These are phyloP conservation scores for Colletotrichum tropicale DNA, from an alignment of 2,329 filamentous ascomycete genomes.

Conservation along the genomic window DNA sequence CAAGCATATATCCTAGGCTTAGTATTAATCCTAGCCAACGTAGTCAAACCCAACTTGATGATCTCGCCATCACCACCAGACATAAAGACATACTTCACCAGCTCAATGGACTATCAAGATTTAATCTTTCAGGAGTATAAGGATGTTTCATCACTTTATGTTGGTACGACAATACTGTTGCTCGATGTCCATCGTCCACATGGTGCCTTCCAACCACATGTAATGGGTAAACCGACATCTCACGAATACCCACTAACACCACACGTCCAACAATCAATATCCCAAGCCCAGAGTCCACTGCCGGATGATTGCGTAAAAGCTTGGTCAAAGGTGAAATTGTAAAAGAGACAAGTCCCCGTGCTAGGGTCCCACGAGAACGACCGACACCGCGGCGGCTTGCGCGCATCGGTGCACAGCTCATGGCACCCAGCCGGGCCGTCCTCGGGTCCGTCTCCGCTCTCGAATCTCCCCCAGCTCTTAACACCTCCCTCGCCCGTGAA, in stretches of 20 bases:
- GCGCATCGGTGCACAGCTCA: neutral
- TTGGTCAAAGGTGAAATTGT: neutral
- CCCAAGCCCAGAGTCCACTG: neutral
- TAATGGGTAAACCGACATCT: too few species aligned
- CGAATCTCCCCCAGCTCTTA: neutral
- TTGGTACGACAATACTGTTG: too few species aligned
- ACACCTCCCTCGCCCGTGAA: neutral
- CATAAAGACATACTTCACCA: too few species aligned
- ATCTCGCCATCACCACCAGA: too few species aligned
- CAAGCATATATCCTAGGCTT: too few species aligned
- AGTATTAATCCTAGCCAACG: too few species aligned
- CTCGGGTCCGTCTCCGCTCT: neutral
- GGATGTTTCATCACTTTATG: too few species aligned
- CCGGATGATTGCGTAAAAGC: neutral
- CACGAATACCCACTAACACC: neutral
- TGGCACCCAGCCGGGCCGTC: neutral
- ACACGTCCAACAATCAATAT: neutral
- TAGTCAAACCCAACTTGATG: too few species aligned
- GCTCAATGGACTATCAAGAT: too few species aligned
- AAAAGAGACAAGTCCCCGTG: neutral
- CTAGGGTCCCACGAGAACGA: neutral
- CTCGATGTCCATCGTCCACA: too few species aligned
- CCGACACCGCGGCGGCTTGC: neutral
- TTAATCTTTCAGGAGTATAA: rapidly evolving
- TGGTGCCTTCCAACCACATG: too few species aligned